Evolutionary conservation across 2,329 filamentous ascomycete species (phyloP), one percentile per base, ranked within the genome.

Genomic region (Aspergillus calidoustus): DNA sequence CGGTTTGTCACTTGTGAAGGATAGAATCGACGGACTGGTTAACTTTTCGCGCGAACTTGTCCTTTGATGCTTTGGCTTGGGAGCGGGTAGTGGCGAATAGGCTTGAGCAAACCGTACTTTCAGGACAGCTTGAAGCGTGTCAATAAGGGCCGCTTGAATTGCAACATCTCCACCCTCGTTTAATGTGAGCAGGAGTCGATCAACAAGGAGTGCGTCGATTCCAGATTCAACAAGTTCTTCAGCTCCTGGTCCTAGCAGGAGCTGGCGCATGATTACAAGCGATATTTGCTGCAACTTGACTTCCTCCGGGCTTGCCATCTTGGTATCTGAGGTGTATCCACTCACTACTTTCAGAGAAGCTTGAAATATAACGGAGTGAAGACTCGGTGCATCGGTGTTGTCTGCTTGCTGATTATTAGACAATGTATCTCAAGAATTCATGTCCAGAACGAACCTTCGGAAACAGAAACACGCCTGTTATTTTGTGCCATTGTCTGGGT

Each of bases 131-230:
- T 91, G 87, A 3, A 93, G 85, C n/a, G 91, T 88, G 69, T 93
- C 91, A 25, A 97, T 84, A 9, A 97, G 79, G 0, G 92, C 83
- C 15, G 90, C 88, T 70, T 96, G 93, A 1, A 94, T 84, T 56
- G 88, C 88, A 31, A 88, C 84, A 67, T 92, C 91, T 1, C 86
- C 67, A 2, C 68, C 79, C 6, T 84, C 82, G 43, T 82, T 76
- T 22, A 92, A 80, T 17, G 88, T 85, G 69, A 84, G 83, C 30
- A 82, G 80, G 6, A 96, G 82, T 65, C 87, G 85, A 34, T 89
- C 86, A 62, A 95, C 89, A 30, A 97, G 81, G 41, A 86, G 76
- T 22, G 86, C 81, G 70, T 96, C 92, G 9, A 96, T 80, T 58
- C 90, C 87, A 51, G 76, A 74, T 23, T 77, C 72, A 38, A 72